phyloP scores from a whole-genome alignment of 345 rosid genomes.

The Eucalyptus pauciflora region DNA sequence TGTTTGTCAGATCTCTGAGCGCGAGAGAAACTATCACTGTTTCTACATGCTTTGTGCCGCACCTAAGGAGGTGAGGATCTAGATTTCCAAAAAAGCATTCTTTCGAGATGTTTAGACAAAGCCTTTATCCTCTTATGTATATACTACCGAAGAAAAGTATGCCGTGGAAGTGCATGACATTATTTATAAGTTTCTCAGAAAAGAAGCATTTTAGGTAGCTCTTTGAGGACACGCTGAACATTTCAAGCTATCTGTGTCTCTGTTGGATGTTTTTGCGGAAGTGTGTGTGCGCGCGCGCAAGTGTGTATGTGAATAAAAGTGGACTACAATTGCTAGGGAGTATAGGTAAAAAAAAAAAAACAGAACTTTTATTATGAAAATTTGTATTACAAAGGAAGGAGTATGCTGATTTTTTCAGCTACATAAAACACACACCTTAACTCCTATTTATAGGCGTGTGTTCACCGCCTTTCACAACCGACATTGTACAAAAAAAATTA shows the following conservation, averaged over 20 bases:
- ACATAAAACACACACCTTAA: too few species aligned
- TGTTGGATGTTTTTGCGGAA: too few species aligned
- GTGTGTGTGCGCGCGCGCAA: too few species aligned
- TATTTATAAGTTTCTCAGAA: not conserved
- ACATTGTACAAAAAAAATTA: too few species aligned
- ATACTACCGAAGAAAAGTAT: not conserved
- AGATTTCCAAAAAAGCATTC: not conserved
- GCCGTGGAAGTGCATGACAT: not conserved
- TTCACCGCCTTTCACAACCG: too few species aligned
- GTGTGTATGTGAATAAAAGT: too few species aligned
- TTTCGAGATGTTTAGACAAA: not conserved
- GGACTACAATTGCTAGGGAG: too few species aligned
- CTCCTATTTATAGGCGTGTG: too few species aligned
- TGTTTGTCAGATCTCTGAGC: constrained; percentile 97
- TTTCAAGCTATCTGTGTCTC: not conserved
- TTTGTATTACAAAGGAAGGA: too few species aligned
- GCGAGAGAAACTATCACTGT: constrained; percentile 98
- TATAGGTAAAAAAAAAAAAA: too few species aligned
- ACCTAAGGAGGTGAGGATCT: constrained; percentile 58
- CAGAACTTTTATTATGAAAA: too few species aligned
- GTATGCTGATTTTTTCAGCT: too few species aligned
- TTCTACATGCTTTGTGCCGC: constrained; percentile 97
- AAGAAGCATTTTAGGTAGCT: not conserved
- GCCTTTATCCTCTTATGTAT: not conserved
- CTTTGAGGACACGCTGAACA: not conserved